Evolutionary conservation across 2,329 filamentous ascomycete genomes (phyloP), one percentile per base, ranked within the genome.

Genomic region (Ophiocordyceps camponoti-leonardi): DNA sequence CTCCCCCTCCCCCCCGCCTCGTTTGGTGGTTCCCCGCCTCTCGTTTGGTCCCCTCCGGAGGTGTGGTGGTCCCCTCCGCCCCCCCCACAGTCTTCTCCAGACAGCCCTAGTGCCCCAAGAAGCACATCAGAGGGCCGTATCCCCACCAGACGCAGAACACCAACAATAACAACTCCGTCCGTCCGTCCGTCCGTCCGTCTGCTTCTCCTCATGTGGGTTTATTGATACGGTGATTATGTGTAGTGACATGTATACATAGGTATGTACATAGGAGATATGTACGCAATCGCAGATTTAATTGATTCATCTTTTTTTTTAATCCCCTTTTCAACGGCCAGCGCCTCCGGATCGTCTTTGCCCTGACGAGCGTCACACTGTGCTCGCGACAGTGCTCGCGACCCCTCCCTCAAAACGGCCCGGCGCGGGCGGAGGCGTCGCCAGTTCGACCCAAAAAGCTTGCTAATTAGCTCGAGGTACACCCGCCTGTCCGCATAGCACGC

Each of bases 291-390:
- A 33, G 4, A 8, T 26, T 26, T 8, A 5, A 26, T 16, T 35
- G 11, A 13, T 35, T 35, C 14, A 35, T 16, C n/a, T 35, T 14
- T 35, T 2, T n/a, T 5, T n/a, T 6, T 28, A 33, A 43, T 43
- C 45, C 41, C 19, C 31, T 22, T 31, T 14, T 4, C n/a, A 39
- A 33, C 30, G 22, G 40, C 43, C 39, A 42, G 22, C 39, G 26
- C 22, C 42, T 39, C 43, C 39, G 39, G 35, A 45, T 41, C 47
- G 43, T 18, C n/a, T n/a, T 35, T 42, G 40, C 41, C 41, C 40
- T 43, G 28, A 28, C 42, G 13, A 14, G 44, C 45, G 41, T 46
- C 50, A 50, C 50, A 35, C 48, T 51, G 49, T 42, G 46, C 47
- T 22, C 28, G 39, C 44, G 44, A 35, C 48, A 50, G 49, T 42